Evolutionary conservation across 805 yeast species (phyloP), one percentile per base, ranked within the genome.

Genomic region (Ogataea paradorogensis): DNA sequence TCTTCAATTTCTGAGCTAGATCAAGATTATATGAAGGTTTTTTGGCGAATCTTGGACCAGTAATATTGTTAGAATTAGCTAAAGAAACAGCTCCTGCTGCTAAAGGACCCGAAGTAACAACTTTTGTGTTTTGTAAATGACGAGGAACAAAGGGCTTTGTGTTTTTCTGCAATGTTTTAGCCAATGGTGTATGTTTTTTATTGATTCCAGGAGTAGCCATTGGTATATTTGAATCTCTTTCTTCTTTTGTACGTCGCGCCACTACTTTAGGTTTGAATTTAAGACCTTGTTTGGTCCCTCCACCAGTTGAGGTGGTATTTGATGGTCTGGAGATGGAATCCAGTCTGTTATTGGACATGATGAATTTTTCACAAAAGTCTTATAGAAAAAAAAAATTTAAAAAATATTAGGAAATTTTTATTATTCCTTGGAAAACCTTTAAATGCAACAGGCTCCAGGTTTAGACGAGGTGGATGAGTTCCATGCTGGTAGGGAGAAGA

Each of bases 231-330:
- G 84, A 80, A 15, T 80, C 95, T 59, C 96, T 70, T 51, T 88
- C 96, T 51, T 85, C 90, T 51, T 86, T 82, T 9, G 88, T 67
- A 58, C 87, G 79, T 62, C 97, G 71, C 0, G 89, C 89, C 30
- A 90, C 95, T 2, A 73, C 82, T 61, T 90, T 90, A 2, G 97
- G 97, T 61, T 81, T 80, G 64, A 90, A 90, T 61, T 83, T 82
- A 45, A 84, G 65, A 2, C 78, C 69, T 7, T 85, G 75, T 51
- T 78, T 76, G 2, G 43, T 36, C 15, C 31, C 32, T 2, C 42
- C 22, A 8, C 33, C 25, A 30, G 40, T 24, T n/a, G 2, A 58
- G 33, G 32, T 15, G 18, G 31, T 23, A 23, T 38, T 32, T 4
- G 42, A 27, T 4, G 38, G 42, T 18, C 38, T 39, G 15, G 42